Conservation (phyloP, 2,329 filamentous ascomycete genomes). For the Mycogone perniciosa region DNA sequence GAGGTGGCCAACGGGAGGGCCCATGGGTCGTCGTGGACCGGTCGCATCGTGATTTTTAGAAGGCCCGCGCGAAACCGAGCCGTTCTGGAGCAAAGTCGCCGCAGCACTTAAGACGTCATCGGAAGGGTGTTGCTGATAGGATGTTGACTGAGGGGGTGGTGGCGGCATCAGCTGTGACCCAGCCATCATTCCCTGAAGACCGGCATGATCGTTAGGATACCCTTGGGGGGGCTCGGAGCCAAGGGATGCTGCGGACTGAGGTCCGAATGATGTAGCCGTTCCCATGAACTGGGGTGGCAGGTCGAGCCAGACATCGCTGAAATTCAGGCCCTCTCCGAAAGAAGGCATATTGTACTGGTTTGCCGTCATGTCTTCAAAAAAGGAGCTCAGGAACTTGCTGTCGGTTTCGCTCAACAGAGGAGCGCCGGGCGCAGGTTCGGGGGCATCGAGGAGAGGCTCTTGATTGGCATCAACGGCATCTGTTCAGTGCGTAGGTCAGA, state of each 20-base stretch:
- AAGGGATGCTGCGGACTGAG: slow-evolving; percentile 33
- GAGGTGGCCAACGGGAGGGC: slow-evolving; percentile 34
- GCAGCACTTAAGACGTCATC: slow-evolving; percentile 53
- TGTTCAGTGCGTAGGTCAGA: slow-evolving; percentile 21
- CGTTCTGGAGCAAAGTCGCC: slow-evolving; percentile 45
- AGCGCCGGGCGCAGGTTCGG: slow-evolving; percentile 57
- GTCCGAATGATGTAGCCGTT: slow-evolving; percentile 56
- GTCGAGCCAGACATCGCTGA: slow-evolving; percentile 48
- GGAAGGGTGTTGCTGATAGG: slow-evolving; percentile 30
- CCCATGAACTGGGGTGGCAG: slow-evolving; percentile 61
- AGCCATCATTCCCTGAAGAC: slow-evolving; percentile 14
- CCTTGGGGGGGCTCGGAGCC: slow-evolving; percentile 17
- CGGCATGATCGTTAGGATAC: slow-evolving; percentile 15
- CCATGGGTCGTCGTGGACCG: slow-evolving; percentile 22
- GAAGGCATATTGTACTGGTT: slow-evolving; percentile 44
- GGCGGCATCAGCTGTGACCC: slow-evolving; percentile 31
- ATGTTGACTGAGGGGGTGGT: slow-evolving; percentile 24
- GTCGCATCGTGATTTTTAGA: slow-evolving; percentile 22
- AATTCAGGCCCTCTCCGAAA: slow-evolving; percentile 46
- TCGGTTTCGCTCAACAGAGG: slow-evolving; percentile 60
- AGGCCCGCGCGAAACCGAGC: slow-evolving; percentile 20
- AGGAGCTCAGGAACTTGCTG: slow-evolving; percentile 50
- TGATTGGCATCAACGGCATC: slow-evolving; percentile 40
- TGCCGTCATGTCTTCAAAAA: slow-evolving; percentile 50
- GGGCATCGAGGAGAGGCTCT: slow-evolving; percentile 46